phyloP scores from a whole-genome alignment of 83 land plant genomes.

The Diphasiastrum complanatum region DNA sequence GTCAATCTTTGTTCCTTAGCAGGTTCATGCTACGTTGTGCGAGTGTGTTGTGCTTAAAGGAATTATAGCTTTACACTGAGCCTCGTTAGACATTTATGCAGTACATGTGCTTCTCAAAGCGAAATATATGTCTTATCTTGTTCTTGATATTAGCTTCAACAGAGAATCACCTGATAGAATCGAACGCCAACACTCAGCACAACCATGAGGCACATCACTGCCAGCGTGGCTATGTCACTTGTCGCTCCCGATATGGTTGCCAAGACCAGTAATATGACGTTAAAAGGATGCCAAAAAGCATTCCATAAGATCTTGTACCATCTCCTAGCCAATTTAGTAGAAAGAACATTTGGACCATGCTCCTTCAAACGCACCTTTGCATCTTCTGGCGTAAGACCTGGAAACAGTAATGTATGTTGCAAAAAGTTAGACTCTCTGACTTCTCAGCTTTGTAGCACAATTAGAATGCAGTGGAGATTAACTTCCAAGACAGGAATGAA shows the following conservation, averaged over 20 bases:
- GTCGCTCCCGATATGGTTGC: slow-evolving; percentile 37
- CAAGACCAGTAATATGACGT: slow-evolving; percentile 47
- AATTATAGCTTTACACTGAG: too few relatives aligned
- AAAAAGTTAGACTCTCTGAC: too few relatives aligned
- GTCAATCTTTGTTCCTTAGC: too few relatives aligned
- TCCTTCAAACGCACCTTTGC: slow-evolving; percentile 45
- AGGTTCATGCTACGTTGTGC: too few relatives aligned
- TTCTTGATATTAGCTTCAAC: neutral
- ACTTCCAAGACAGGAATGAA: too few relatives aligned
- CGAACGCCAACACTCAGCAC: slow-evolving; percentile 45
- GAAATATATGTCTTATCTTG: too few relatives aligned
- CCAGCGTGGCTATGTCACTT: slow-evolving; percentile 38
- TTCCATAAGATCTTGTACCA: slow-evolving; percentile 48
- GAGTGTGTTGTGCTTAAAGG: too few relatives aligned
- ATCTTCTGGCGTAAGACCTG: slow-evolving; percentile 45
- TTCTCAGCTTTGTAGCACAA: too few relatives aligned
- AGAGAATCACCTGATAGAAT: slow-evolving; percentile 39
- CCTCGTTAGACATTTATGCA: too few relatives aligned
- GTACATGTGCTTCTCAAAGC: too few relatives aligned
- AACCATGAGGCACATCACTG: slow-evolving; percentile 47
- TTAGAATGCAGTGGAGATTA: too few relatives aligned
- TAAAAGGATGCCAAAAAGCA: slow-evolving; percentile 53
- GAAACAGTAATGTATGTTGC: too few relatives aligned
- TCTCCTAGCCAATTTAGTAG: slow-evolving; percentile 23
- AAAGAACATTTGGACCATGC: slow-evolving; percentile 42